Conservation (phyloP, 2,329 filamentous ascomycete genomes). For the Sporothrix inflata region DNA sequence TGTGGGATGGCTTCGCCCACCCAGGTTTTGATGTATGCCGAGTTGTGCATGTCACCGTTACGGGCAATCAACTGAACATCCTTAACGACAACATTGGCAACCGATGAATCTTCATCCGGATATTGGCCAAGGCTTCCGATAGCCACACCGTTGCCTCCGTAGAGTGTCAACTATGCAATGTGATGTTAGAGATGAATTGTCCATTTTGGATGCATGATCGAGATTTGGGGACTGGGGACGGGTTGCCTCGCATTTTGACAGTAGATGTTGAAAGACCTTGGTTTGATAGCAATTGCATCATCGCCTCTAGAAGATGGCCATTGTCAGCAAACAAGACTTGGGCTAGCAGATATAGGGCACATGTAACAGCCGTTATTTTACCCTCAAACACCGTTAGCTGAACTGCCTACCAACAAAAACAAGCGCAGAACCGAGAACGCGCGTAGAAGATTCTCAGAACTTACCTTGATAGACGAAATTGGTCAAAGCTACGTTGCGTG, state of each 20-base stretch:
- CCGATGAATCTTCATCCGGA: slow-evolving; percentile 56
- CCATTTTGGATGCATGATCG: not conserved
- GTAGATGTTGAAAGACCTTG: slow-evolving; percentile 55
- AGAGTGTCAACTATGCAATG: slow-evolving; percentile 44
- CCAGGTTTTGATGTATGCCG: slow-evolving; percentile 61
- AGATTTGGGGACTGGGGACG: not conserved
- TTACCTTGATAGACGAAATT: slow-evolving; percentile 57
- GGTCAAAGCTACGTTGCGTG: slow-evolving; percentile 51
- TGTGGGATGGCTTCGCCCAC: slow-evolving; percentile 53
- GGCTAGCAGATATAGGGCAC: not conserved
- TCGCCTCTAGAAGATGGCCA: slow-evolving; percentile 45
- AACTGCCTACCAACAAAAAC: not conserved
- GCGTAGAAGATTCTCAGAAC: not conserved
- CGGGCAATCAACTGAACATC: slow-evolving; percentile 50
- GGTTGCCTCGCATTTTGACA: slow-evolving; percentile 47
- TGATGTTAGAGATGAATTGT: not conserved
- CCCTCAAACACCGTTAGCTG: not conserved
- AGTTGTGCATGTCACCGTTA: slow-evolving; percentile 52
- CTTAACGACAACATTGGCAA: slow-evolving; percentile 53
- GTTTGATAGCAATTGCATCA: slow-evolving; percentile 61
- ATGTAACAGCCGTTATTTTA: not conserved
- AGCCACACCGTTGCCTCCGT: slow-evolving; percentile 59
- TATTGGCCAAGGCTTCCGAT: slow-evolving; percentile 61
- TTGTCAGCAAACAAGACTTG: not conserved
- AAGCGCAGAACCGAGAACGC: not conserved